Conservation (phyloP, 352 stramenopile genomes). For the Peronospora farinosa region DNA sequence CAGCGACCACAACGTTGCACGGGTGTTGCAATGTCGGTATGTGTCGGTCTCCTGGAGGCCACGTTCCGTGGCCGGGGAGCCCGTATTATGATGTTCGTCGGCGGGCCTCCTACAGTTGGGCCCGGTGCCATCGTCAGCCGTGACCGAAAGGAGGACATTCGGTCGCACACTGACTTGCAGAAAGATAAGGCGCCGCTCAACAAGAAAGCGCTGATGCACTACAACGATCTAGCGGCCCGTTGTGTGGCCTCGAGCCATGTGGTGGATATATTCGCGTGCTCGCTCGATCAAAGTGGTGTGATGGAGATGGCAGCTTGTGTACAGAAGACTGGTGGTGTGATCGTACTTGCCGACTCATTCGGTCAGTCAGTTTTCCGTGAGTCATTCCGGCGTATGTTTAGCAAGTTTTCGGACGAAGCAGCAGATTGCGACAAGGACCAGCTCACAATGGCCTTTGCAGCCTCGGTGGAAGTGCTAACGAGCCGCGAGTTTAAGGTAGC, state of each 20-base stretch:
- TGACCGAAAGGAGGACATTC: constrained; percentile 96
- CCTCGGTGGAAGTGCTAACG: constrained; percentile 94
- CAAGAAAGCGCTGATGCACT: constrained; percentile 94
- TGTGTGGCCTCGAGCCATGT: constrained; percentile 90
- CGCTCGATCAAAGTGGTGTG: constrained; percentile 94
- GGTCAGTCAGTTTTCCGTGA: constrained; percentile 99
- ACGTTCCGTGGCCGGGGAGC: constrained; percentile 92
- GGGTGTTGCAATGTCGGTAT: constrained; percentile 93
- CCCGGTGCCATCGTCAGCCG: constrained; percentile 93
- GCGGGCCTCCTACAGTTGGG: constrained; percentile 93
- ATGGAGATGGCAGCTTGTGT: constrained; percentile 98
- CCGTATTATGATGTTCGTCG: constrained; percentile 98
- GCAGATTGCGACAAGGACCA: constrained; percentile 92
- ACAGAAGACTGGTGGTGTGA: constrained; percentile 97
- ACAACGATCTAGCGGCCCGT: constrained; percentile 91
- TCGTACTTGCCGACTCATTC: constrained; percentile 97
- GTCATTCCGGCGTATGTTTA: constrained; percentile 96
- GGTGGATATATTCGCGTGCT: constrained; percentile 99
- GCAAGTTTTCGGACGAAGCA: constrained; percentile 91
- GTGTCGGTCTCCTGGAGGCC: constrained; percentile 94
- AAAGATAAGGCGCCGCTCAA: constrained; percentile 93
- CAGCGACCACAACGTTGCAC: constrained; percentile 94
- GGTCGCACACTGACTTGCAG: constrained; percentile 92
- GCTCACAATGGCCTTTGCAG: constrained; percentile 94
- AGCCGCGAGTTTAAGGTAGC: constrained; percentile 98